Conservation (phyloP, 2,329 filamentous ascomycete genomes). For the Fusarium keratoplasticum region DNA sequence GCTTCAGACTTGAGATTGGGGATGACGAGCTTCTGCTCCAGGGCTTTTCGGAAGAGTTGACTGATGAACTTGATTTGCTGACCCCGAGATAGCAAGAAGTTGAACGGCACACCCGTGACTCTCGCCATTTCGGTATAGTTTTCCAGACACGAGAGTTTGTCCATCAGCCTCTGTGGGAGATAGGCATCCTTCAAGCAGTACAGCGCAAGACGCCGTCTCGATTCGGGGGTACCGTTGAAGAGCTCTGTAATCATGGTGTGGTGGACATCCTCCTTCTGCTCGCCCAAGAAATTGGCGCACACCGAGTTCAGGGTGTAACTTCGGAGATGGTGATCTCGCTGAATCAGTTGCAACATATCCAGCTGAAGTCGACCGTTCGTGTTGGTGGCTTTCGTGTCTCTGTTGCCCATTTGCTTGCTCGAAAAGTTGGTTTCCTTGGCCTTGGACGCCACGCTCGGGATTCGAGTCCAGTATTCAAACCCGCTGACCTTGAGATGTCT, state of each 20-base stretch:
- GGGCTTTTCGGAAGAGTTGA: constrained; percentile 93
- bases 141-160: constrained; percentile 97
- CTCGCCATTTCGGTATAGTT: constrained; percentile 99
- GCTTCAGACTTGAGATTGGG: constrained; percentile 81
- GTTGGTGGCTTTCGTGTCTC: constrained; percentile 93
- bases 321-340: constrained; percentile 92
- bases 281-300: constrained; percentile 91
- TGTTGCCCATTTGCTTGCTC: constrained; percentile 98
- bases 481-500: constrained; percentile 81
- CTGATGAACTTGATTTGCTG: constrained; percentile 99
- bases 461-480: constrained; percentile 89
- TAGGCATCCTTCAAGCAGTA: constrained; percentile 99
- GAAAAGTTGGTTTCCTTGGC: constrained; percentile 88
- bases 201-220: constrained; percentile 86
- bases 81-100: constrained; percentile 88
- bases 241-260: constrained; percentile 99
- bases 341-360: constrained; percentile 93
- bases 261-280: constrained; percentile 99
- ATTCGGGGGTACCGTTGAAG: constrained; percentile 96
- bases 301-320: constrained; percentile 99
- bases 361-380: constrained; percentile 94
- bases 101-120: constrained; percentile 98
- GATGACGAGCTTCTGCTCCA: constrained; percentile 93
- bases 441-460: constrained; percentile 77
- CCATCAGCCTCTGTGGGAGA: constrained; percentile 91